A percentile compares a stretch with the other conserved stretches of the same genome.
Evolutionary conservation across 2,329 filamentous ascomycete genomes (phyloP).

Genomic region (Neoarthrinium moseri): DNA sequence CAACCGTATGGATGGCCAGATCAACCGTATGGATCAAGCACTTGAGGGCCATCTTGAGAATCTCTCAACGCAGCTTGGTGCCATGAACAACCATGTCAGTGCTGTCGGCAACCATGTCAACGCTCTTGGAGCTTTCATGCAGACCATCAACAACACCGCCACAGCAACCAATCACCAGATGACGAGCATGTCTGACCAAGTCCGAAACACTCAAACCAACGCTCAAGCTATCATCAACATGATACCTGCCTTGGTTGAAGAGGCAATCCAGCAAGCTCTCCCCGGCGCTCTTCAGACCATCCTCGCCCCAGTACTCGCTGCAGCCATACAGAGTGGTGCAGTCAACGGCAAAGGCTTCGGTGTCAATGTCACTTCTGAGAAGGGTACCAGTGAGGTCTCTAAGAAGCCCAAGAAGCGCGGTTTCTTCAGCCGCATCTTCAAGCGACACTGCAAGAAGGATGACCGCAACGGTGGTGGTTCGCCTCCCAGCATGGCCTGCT

Average conservation of each 20-base stretch:
- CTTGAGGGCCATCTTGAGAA: constrained; percentile 6
- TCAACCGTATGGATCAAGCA: background rate
- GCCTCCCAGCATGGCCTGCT: background rate
- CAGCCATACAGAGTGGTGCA: constrained; percentile 11
- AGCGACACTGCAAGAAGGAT: constrained; percentile 1
- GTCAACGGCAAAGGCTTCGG: constrained; percentile 1
- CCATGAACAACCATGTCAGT: constrained; percentile 22
- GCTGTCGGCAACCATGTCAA: constrained; percentile 21
- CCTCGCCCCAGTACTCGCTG: constrained; percentile 16
- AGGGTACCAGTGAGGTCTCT: background rate
- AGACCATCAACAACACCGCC: constrained; percentile 24
- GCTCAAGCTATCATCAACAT: constrained; percentile 25
- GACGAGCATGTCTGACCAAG: no score
- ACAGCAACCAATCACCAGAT: constrained; percentile 6
- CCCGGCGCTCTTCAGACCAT: constrained; percentile 11
- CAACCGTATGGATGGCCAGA: constrained; percentile 6
- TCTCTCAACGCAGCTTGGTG: constrained; percentile 19
- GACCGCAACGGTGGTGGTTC: background rate
- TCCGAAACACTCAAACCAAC: constrained; percentile 14
- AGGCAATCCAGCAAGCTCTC: constrained; percentile 15
- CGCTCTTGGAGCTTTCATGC: constrained; percentile 21
- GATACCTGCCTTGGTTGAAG: constrained; percentile 21
- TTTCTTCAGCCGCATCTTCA: constrained; percentile 9
- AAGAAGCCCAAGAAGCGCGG: constrained; percentile 11
- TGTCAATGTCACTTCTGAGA: background rate